A percentile compares a stretch with the other conserved stretches of the same genome.
Conservation (phyloP, 805 yeast genomes). For the Candida suzukii region DNA sequence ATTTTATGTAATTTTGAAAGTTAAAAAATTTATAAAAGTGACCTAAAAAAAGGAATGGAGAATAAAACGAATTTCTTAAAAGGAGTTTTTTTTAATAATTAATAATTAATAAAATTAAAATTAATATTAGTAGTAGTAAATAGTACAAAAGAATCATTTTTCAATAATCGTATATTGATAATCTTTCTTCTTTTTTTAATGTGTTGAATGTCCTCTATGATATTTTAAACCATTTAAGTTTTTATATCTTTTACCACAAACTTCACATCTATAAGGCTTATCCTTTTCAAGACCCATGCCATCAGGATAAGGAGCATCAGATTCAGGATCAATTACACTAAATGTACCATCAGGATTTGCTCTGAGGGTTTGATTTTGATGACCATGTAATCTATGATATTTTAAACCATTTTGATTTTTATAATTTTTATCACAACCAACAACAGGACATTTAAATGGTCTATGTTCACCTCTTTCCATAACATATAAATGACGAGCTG, state of each 20-base stretch:
- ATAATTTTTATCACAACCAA: constrained; percentile 96
- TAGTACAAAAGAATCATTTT: too few species aligned
- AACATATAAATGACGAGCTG: constrained; percentile 89
- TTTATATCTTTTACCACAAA: constrained; percentile 95
- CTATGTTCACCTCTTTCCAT: constrained; percentile 87
- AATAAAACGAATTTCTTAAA: background rate
- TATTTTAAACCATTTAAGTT: constrained; percentile 93
- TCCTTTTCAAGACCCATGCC: constrained; percentile 95
- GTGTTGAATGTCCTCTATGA: constrained; percentile 98
- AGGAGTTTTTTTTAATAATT: background rate
- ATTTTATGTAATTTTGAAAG: too few species aligned
- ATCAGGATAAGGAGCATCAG: constrained; percentile 84
- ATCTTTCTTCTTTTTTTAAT: too few species aligned
- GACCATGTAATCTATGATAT: constrained; percentile 94
- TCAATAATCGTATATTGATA: too few species aligned
- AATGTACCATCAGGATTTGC: constrained; percentile 91
- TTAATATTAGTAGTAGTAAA: too few species aligned
- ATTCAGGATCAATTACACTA: constrained; percentile 86
- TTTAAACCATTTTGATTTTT: constrained; percentile 96
- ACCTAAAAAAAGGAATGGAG: too few species aligned
- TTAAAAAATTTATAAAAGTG: too few species aligned
- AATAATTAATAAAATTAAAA: background rate
- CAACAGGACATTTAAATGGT: constrained; percentile 96
- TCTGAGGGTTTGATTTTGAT: constrained; percentile 87
- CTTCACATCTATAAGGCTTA: constrained; percentile 97